Conservation (phyloP, 1,139 yeast species). For the Candida sanyaensis region DNA sequence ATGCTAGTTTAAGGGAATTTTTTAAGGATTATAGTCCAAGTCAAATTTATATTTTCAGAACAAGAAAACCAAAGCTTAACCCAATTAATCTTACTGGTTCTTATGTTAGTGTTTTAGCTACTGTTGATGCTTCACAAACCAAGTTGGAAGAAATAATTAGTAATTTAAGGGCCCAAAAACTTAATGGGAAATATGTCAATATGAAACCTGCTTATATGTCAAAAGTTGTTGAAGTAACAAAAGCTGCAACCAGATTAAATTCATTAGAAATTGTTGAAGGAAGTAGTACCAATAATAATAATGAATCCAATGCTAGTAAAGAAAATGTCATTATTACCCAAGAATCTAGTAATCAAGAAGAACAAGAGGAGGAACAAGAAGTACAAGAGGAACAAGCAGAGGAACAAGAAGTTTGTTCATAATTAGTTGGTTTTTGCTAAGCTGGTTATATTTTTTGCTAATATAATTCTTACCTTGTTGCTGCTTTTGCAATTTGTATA, state of each 20-base stretch:
- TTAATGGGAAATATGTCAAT: conserved; percentile 34
- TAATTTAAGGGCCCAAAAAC: conserved; percentile 24
- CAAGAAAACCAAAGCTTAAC: conserved; percentile 16
- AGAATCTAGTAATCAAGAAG: background rate
- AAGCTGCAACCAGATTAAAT: conserved; percentile 23
- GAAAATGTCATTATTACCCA: background rate
- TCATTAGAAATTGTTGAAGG: conserved; percentile 1
- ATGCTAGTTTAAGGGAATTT: conserved; percentile 41
- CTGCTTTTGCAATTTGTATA: too few species aligned
- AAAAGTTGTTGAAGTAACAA: conserved; percentile 44
- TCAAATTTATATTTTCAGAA: conserved; percentile 48
- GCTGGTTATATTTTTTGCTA: too few species aligned
- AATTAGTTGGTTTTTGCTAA: too few species aligned
- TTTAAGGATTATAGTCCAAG: conserved; percentile 48
- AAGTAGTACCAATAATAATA: background rate
- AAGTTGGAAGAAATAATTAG: conserved; percentile 46
- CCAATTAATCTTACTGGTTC: conserved; percentile 16
- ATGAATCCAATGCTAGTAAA: background rate
- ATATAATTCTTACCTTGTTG: too few species aligned
- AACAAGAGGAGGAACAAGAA: too few species aligned
- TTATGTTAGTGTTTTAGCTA: conserved; percentile 55
- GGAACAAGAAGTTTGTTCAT: too few species aligned
- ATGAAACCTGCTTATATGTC: conserved; percentile 42
- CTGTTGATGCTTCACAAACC: conserved; percentile 41
- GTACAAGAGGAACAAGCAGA: too few species aligned